Evolutionary conservation across 768 basidiomycete species (phyloP).

Genomic region (Pholiota molesta): DNA sequence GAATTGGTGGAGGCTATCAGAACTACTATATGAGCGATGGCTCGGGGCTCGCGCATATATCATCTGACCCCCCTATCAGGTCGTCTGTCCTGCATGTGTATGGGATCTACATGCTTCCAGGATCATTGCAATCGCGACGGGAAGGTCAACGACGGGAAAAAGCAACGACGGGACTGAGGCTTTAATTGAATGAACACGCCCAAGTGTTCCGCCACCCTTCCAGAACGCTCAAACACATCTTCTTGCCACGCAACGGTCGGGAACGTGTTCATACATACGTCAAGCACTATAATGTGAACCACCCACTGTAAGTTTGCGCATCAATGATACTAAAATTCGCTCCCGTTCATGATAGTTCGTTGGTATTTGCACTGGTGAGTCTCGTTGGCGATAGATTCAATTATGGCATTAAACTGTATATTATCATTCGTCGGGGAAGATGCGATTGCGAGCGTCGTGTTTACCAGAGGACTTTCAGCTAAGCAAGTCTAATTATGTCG

Average conservation of each 20-base stretch:
- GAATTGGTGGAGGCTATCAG: neutral
- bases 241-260: neutral
- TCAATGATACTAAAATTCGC: neutral
- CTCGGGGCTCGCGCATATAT: conserved; percentile 1
- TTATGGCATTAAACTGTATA: neutral
- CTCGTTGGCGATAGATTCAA: neutral
- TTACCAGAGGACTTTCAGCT: neutral
- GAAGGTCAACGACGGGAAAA: neutral
- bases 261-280: neutral
- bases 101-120: neutral
- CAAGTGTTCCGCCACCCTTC: neutral
- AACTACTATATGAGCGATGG: neutral
- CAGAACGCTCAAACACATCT: neutral
- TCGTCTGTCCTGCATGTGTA: neutral
- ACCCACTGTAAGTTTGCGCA: neutral
- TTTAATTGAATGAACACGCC: neutral
- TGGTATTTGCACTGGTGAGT: neutral
- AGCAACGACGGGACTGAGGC: neutral
- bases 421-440: neutral
- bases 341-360: neutral
- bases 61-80: neutral
- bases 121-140: neutral
- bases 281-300: neutral
- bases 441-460: neutral
- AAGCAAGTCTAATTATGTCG: neutral